Conservation (phyloP, 2,329 filamentous ascomycete species). For the Ophiocordyceps australis region DNA sequence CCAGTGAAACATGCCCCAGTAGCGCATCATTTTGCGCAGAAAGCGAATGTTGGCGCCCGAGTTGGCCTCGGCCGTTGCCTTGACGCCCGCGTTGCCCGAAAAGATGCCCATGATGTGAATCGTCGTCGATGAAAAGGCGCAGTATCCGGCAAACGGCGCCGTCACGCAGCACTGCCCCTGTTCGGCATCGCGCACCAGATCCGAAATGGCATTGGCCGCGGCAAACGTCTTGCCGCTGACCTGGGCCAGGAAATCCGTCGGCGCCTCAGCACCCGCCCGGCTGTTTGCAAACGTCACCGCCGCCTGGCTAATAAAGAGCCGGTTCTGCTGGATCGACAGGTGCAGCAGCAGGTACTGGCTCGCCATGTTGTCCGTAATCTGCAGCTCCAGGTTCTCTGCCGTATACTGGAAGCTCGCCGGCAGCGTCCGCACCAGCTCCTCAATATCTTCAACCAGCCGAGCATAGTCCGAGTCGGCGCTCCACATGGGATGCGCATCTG, state of each 20-base stretch:
- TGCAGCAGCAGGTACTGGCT: constrained; percentile 91
- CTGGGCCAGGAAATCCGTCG: constrained; percentile 61
- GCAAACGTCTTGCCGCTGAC: constrained; percentile 60
- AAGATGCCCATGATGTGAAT: constrained; percentile 91
- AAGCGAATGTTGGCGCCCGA: constrained; percentile 79
- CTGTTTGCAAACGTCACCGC: constrained; percentile 54
- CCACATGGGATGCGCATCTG: constrained; percentile 67
- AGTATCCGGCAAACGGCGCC: constrained; percentile 88
- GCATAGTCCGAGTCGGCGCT: constrained; percentile 60
- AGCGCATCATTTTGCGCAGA: constrained; percentile 84
- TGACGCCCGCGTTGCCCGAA: constrained; percentile 60
- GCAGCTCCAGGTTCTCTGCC: constrained; percentile 64
- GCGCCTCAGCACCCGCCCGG: constrained; percentile 48
- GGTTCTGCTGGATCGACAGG: constrained; percentile 75
- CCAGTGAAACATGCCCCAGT: constrained; percentile 98
- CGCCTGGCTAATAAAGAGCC: constrained; percentile 79
- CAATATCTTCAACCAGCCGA: constrained; percentile 49
- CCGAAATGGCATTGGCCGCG: constrained; percentile 74
- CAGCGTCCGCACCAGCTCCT: constrained; percentile 50
- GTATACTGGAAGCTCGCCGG: constrained; percentile 59
- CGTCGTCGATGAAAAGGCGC: constrained; percentile 80
- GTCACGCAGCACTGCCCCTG: constrained; percentile 51
- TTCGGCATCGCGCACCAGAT: constrained; percentile 63
- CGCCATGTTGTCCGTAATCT: constrained; percentile 68
- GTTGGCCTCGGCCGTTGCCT: constrained; percentile 65